Base-by-base conservation (phyloP, 176 grass and related monocot genomes). In the Metroxylon sagu region DNA sequence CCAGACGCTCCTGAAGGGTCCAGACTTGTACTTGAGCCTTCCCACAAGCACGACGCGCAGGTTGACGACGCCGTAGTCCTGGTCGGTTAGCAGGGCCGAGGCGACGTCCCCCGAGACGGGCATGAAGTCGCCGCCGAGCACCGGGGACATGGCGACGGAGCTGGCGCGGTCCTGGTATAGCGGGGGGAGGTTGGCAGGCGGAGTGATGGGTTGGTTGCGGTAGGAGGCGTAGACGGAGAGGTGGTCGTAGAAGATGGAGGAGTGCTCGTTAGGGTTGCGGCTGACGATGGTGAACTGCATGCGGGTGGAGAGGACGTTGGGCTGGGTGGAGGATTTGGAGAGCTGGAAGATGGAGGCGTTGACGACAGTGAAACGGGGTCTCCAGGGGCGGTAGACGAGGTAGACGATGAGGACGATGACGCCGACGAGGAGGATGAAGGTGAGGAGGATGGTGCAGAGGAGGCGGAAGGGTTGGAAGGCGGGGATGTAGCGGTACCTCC, bases 181-280 rank as follows among this genome's bases (percentile, higher is more conserved):
- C 2, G 60, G 17, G 48, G 79, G 82, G 19, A 95, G 82, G 69
- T 21, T 3, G 28, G 26, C 56, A 6, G 83, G 79, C 43, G 83
- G 83, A 19, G 80, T 72, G 48, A 84, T 78, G 12, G 57, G 43
- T 74, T 82, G 79, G 16, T 71, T 64, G 50, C 63, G 86, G 76
- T 95, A 90, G 18, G 80, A 52, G 52, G 67, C 74, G 66, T 80
- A 76, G 54, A 35, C 74, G 14, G 62, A 39, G 7, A 89, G 76
- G 4, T 57, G 61, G 71, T 86, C 80, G 74, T 84, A 89, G 78
- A 71, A 29, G 43, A 89, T 25, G 10, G 67, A 4, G 56, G 68
- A 59, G 61, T 64, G 83, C 50, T 79, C 77, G 72, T 76, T 95
- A 5, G 86, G 90, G 83, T 95, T 89, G 85, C 77, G 83, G 50